A percentile compares a stretch with the other conserved stretches of the same genome.
phyloP scores from a whole-genome alignment of 2,329 filamentous ascomycete species.

The Pseudogymnoascus sp. region DNA sequence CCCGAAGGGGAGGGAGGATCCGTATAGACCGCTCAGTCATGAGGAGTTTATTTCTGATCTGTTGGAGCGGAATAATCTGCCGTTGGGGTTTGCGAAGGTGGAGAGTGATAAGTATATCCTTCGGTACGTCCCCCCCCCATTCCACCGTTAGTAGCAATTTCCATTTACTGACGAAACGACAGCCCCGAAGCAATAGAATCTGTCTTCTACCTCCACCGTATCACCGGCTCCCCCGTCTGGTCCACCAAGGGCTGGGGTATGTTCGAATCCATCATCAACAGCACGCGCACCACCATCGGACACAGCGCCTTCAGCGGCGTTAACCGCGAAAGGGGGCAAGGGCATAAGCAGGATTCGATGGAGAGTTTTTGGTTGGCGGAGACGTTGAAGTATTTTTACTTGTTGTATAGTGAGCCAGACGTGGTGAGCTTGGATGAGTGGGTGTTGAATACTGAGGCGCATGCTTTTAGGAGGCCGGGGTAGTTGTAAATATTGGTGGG shows the following conservation, averaged over 20 bases:
- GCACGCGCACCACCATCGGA: slow-evolving; percentile 57
- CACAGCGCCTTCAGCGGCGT: slow-evolving; percentile 65
- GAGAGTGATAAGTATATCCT: slow-evolving; percentile 47
- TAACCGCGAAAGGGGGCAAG: slow-evolving; percentile 31
- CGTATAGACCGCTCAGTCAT: slow-evolving; percentile 34
- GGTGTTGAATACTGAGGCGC: slow-evolving; percentile 44
- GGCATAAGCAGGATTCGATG: slow-evolving; percentile 53
- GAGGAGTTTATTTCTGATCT: slow-evolving; percentile 40
- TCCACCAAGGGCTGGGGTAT: slow-evolving; percentile 81
- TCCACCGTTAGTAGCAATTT: no score
- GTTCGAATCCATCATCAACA: slow-evolving; percentile 62
- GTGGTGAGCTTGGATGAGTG: slow-evolving; percentile 56
- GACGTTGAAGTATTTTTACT: slow-evolving; percentile 86
- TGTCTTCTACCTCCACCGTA: slow-evolving; percentile 83
- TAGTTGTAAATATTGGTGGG: slow-evolving; percentile 12
- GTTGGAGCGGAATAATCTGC: slow-evolving; percentile 38
- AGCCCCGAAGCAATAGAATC: slow-evolving; percentile 83
- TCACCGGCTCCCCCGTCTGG: slow-evolving; percentile 68
- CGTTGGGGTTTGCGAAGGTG: slow-evolving; percentile 43
- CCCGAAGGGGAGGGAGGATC: not conserved
- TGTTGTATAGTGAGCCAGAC: slow-evolving; percentile 63
- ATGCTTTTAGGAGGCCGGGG: slow-evolving; percentile 25
- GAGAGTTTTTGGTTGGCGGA: slow-evolving; percentile 88
- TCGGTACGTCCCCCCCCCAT: slow-evolving; percentile 37
- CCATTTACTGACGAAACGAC: slow-evolving; percentile 10